Evolutionary conservation across 768 basidiomycete genomes (phyloP).

Genomic region (Suillus decipiens): DNA sequence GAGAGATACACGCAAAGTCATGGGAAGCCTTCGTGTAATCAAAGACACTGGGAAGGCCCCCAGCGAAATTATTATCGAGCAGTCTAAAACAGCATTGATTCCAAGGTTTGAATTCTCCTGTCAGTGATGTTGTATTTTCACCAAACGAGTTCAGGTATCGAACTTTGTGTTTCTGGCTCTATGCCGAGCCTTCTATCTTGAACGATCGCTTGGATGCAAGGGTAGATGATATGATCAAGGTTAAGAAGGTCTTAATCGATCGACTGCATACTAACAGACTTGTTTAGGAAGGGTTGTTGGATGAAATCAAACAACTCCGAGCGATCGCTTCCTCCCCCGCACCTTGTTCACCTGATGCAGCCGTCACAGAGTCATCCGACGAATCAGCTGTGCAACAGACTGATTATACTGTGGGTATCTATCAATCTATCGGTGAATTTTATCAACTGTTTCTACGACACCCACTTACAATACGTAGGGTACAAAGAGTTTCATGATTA

Average conservation of each 20-base stretch:
- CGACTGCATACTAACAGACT: conserved; percentile 10
- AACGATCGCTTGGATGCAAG: conserved; percentile 72
- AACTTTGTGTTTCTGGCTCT: conserved; percentile 90
- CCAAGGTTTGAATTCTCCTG: conserved; percentile 49
- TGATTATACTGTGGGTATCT: conserved; percentile 84
- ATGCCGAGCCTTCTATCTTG: conserved; percentile 65
- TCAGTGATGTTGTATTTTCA: neutral
- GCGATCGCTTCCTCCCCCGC: conserved; percentile 18
- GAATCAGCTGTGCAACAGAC: conserved; percentile 15
- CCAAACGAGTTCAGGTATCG: conserved; percentile 58
- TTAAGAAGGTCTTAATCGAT: conserved; percentile 28
- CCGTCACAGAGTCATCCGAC: neutral
- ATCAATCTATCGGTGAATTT: conserved; percentile 84
- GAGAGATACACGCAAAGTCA: conserved; percentile 89
- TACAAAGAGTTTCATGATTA: conserved; percentile 88
- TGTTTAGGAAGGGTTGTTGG: conserved; percentile 70
- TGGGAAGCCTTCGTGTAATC: conserved; percentile 76
- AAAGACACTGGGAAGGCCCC: conserved; percentile 64
- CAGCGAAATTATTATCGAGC: conserved; percentile 69
- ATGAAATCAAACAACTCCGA: conserved; percentile 69
- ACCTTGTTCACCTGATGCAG: neutral
- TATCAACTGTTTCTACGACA: conserved; percentile 2
- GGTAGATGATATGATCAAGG: conserved; percentile 89
- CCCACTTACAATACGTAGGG: conserved; percentile 49
- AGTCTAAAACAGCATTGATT: conserved; percentile 43